phyloP scores from a whole-genome alignment of 2,329 filamentous ascomycete genomes.

The Cladosporium sp. region DNA sequence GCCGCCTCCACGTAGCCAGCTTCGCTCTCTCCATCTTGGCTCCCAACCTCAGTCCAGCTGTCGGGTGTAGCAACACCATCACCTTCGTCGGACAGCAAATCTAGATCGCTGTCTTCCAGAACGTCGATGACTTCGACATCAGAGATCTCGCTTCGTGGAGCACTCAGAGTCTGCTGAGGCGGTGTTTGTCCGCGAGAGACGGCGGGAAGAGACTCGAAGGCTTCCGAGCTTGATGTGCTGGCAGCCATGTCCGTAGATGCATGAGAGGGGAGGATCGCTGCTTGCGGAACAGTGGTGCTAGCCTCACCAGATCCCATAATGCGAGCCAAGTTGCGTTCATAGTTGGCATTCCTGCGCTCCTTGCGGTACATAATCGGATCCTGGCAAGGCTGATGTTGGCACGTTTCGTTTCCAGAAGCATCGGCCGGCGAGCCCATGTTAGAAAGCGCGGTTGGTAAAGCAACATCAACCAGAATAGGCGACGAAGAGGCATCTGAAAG shows the following conservation, averaged over 20 bases:
- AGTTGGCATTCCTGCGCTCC: too few species aligned
- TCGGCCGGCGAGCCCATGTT: too few species aligned
- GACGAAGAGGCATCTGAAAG: conserved; percentile 5
- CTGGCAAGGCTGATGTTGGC: too few species aligned
- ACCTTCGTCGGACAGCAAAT: conserved; percentile 29
- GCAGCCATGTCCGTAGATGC: conserved; percentile 23
- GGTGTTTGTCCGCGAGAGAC: conserved; percentile 15
- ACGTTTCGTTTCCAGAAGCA: too few species aligned
- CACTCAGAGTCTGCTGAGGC: conserved; percentile 12
- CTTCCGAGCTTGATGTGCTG: conserved; percentile 26
- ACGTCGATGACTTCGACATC: conserved; percentile 29
- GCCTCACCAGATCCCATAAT: too few species aligned
- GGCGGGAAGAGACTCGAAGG: conserved; percentile 24
- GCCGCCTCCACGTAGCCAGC: conserved; percentile 51
- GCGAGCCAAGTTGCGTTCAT: too few species aligned
- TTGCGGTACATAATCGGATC: too few species aligned
- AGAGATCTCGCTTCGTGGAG: conserved; percentile 16
- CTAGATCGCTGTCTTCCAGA: conserved; percentile 31
- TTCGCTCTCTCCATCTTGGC: conserved; percentile 32
- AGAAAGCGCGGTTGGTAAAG: too few species aligned
- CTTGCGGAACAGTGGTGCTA: too few species aligned
- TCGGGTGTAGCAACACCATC: conserved; percentile 33
- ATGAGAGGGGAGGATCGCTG: conserved; percentile 19
- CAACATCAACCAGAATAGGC: conserved; percentile 22
- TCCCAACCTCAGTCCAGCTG: conserved; percentile 36